These are phyloP conservation scores for Nitzschia inconspicua DNA, from an alignment of 108 stramenopile genomes.

Conservation along the genomic window DNA sequence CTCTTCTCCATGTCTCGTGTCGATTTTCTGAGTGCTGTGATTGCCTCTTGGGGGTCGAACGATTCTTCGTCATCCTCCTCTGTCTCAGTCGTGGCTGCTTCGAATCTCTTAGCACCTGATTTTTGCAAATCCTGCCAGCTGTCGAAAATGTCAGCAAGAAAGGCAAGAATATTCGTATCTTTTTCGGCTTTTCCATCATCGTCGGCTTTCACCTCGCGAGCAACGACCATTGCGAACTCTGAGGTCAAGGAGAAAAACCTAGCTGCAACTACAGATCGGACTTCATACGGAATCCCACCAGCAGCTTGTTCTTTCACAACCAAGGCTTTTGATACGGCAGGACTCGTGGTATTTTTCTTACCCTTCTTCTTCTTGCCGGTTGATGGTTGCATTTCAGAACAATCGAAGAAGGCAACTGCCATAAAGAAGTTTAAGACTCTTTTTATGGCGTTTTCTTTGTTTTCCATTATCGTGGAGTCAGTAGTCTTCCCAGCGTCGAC, in stretches of 20 bases:
- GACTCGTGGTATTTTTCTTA: conserved; percentile 21
- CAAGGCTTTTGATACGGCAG: conserved; percentile 27
- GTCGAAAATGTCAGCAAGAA: conserved; percentile 34
- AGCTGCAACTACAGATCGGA: conserved; percentile 55
- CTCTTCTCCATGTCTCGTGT: conserved; percentile 13
- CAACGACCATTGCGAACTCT: conserved; percentile 33
- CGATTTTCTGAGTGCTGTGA: conserved; percentile 33
- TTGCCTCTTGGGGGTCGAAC: conserved; percentile 18
- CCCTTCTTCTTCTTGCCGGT: conserved; percentile 47
- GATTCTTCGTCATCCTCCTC: conserved; percentile 23
- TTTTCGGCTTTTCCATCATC: conserved; percentile 27
- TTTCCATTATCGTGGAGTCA: neutral
- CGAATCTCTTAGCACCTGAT: conserved; percentile 44
- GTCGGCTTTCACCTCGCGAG: conserved; percentile 10
- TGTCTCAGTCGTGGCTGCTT: neutral
- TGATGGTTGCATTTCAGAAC: conserved; percentile 22
- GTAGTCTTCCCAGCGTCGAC: conserved; percentile 1
- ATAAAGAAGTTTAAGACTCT: conserved; percentile 58
- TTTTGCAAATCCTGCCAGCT: conserved; percentile 42
- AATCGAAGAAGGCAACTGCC: conserved; percentile 74
- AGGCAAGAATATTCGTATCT: conserved; percentile 25
- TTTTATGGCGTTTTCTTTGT: conserved; percentile 25
- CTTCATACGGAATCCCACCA: conserved; percentile 21
- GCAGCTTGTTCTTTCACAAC: conserved; percentile 25
- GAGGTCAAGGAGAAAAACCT: conserved; percentile 71